Evolutionary conservation across 2,329 filamentous ascomycete genomes (phyloP).

Genomic region (Remersonia thermophila): DNA sequence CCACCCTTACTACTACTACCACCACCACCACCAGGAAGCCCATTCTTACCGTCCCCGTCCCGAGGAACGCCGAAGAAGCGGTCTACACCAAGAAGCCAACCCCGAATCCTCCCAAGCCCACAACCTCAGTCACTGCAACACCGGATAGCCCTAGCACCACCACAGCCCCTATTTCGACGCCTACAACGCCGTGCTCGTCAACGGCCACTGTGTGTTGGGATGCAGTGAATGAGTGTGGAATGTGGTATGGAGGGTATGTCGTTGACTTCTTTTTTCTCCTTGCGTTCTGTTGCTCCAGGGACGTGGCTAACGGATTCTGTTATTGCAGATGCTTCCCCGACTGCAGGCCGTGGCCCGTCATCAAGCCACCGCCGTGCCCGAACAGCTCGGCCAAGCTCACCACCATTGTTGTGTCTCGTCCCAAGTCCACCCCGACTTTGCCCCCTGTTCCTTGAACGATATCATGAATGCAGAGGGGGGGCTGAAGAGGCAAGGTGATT

Average conservation of each 20-base stretch:
- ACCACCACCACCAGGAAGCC: conserved; percentile 1
- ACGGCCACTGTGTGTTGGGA: conserved; percentile 1
- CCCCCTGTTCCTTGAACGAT: too few species aligned
- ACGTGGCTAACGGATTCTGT: too few species aligned
- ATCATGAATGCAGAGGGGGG: too few species aligned
- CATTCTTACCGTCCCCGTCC: not conserved
- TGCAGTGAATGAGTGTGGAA: not conserved
- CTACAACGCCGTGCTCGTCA: too few species aligned
- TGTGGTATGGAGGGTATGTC: conserved; percentile 14
- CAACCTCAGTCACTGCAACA: too few species aligned
- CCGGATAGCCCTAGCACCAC: not conserved
- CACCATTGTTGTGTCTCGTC: too few species aligned
- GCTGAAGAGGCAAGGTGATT: too few species aligned
- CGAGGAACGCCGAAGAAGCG: too few species aligned
- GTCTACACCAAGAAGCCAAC: too few species aligned
- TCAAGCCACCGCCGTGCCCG: conserved; percentile 11
- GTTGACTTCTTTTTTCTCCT: not conserved
- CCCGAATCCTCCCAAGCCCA: too few species aligned
- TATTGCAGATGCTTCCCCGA: conserved; percentile 15
- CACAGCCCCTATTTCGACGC: not conserved
- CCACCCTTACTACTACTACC: not conserved
- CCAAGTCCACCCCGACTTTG: not conserved
- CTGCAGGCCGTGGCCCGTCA: conserved; percentile 13
- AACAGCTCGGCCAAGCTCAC: too few species aligned
- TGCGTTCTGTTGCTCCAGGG: not conserved